Percentiles rank a stretch among this genome's conserved stretches.
Evolutionary conservation across 129 eudicot genomes (phyloP).

Genomic region (Glebionis coronaria): DNA sequence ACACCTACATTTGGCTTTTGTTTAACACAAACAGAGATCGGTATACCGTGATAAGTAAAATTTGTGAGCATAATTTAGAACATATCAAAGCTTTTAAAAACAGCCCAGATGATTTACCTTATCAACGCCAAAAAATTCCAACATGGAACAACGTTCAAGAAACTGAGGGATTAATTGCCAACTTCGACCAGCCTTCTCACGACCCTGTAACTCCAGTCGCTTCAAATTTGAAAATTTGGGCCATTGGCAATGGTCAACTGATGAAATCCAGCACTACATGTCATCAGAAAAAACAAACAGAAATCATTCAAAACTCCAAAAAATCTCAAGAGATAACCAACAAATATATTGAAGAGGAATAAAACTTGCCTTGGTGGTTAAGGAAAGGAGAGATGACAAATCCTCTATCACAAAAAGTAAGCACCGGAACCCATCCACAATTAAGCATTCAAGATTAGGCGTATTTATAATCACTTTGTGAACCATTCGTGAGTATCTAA

Average conservation of each 20-base stretch:
- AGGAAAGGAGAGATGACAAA: background rate
- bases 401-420: conserved; percentile 15
- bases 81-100: background rate
- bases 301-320: background rate
- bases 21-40: background rate
- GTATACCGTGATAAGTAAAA: background rate
- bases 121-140: background rate
- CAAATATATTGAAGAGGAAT: background rate
- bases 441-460: conserved; percentile 22
- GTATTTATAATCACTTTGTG: conserved; percentile 10
- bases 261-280: background rate
- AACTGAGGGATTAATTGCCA: background rate
- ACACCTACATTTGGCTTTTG: background rate
- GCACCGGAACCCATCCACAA: background rate
- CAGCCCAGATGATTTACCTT: background rate
- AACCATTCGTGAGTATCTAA: too few species aligned
- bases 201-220: too few species aligned
- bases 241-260: background rate
- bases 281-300: too few species aligned
- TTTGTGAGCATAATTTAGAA: background rate
- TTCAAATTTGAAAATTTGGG: too few species aligned
- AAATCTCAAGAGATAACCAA: background rate
- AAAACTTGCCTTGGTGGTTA: background rate
- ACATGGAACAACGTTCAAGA: background rate
- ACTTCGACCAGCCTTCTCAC: background rate